A percentile compares a stretch with the other conserved stretches of the same genome.
Evolutionary conservation across 257 asterid genomes (phyloP).

Genomic region (Ilex asprella): DNA sequence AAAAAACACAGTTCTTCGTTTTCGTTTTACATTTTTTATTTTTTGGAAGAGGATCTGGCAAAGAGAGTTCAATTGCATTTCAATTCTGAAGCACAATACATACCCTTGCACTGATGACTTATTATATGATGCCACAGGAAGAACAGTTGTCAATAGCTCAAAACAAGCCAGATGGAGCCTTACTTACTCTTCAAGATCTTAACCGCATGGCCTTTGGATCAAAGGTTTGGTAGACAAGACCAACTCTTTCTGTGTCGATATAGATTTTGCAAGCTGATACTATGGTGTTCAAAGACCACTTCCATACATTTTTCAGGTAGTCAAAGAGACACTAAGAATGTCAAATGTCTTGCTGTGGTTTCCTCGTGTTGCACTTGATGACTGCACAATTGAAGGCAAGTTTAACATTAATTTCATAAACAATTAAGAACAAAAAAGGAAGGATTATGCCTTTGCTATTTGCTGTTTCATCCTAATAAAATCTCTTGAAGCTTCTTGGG

Average conservation of each 20-base stretch:
- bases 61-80: no score
- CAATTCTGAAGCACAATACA: no score
- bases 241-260: not conserved
- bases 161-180: conserved; percentile 28
- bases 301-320: conserved; percentile 26
- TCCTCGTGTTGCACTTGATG: conserved; percentile 45
- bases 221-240: conserved; percentile 29
- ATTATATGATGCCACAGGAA: conserved; percentile 28
- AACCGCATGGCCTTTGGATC: conserved; percentile 42
- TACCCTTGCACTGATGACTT: not conserved
- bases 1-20: no score
- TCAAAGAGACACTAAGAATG: conserved; percentile 68
- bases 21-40: no score
- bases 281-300: not conserved
- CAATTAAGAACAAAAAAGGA: no score
- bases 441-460: not conserved
- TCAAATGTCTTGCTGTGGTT: conserved; percentile 51
- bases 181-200: conserved; percentile 44
- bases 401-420: not conserved
- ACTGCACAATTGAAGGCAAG: conserved; percentile 51
- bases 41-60: no score
- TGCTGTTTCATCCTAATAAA: not conserved
- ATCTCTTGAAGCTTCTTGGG: not conserved
- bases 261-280: not conserved
- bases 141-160: conserved; percentile 38